Base-by-base conservation (phyloP, 495 filamentous ascomycete genomes). In the Xylaria bambusicola region DNA sequence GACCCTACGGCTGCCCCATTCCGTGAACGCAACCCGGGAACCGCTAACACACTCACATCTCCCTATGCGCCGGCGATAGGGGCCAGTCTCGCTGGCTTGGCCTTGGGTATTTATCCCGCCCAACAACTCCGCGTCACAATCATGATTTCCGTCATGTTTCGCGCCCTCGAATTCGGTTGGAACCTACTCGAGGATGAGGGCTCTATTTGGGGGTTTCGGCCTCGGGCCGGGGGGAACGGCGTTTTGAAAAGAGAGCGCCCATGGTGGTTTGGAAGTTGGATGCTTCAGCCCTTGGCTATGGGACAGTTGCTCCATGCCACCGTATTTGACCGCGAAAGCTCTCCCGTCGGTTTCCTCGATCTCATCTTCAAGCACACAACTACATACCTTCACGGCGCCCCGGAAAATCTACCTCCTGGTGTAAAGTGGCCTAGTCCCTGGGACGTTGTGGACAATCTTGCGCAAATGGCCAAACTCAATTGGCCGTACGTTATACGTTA, bases 251-350 rank as follows among this genome's bases (percentile, higher is more conserved):
- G 73, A 57, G 66, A 73, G 52, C 77, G 83, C 60, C 89, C 92
- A 6, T 82, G 82, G 84, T 98, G 94, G 94, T 93, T 92, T 79
- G 94, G 93, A 21, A 96, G 91, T 69, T 98, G 93, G 93, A 78
- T 98, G 81, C 75, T 98, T 66, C 93, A 97, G 82, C 94, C 94
- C 0, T 67, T 95, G n/a, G 87, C 92, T 12, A 90, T 86, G 67
- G 94, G 92, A 31, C 94, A 98, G 75, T 79, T 98, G 51, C 77
- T 97, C 52, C 91, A 97, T 72, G 88, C 93, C 2, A 89, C 92
- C 72, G 84, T 97, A 27, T 98, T 97, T 77, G 93, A 98, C 69
- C 82, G 90, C 49, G 93, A 97, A 66, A 90, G 88, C 69, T 90
- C 93, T 61, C 93, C 93, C 0, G 77, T 63, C 38, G 82, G 81